A percentile compares a stretch with the other conserved stretches of the same genome.
phyloP scores from a whole-genome alignment of 495 filamentous ascomycete genomes.

The Penicillium arizonense region DNA sequence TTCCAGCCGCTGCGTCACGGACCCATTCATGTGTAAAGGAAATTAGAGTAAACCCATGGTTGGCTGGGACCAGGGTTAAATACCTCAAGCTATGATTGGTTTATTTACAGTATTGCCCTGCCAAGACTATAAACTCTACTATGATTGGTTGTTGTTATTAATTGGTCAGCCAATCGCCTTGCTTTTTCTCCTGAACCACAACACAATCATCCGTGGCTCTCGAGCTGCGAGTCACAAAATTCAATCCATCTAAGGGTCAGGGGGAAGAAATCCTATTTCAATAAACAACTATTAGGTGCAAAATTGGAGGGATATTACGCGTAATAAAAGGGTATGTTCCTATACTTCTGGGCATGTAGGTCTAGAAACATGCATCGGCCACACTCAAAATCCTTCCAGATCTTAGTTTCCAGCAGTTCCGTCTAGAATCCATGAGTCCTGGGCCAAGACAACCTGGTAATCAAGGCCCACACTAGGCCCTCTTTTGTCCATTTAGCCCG shows the following conservation, averaged over 20 bases:
- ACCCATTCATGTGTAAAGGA: too few species aligned
- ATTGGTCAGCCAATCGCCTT: neutral
- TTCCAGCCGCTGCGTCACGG: too few species aligned
- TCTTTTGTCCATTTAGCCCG: neutral
- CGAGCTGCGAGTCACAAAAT: neutral
- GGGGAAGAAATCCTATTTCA: too few species aligned
- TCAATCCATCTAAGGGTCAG: neutral
- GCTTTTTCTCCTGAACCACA: slow-evolving; percentile 6
- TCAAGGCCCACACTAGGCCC: neutral
- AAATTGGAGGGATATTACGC: too few species aligned
- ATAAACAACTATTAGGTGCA: too few species aligned
- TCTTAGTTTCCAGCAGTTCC: slow-evolving; percentile 4
- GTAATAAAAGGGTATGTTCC: neutral
- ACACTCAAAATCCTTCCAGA: neutral
- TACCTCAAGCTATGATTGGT: neutral
- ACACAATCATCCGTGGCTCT: neutral
- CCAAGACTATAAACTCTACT: neutral
- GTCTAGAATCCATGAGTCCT: neutral
- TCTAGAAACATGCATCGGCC: neutral
- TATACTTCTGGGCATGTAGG: neutral
- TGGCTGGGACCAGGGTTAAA: too few species aligned
- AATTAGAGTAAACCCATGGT: too few species aligned
- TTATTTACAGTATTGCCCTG: neutral
- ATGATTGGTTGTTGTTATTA: neutral
- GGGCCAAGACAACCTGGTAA: slow-evolving; percentile 2